Base-by-base conservation (phyloP, 2,329 filamentous ascomycete genomes). In the Tricladium varicosporioides region DNA sequence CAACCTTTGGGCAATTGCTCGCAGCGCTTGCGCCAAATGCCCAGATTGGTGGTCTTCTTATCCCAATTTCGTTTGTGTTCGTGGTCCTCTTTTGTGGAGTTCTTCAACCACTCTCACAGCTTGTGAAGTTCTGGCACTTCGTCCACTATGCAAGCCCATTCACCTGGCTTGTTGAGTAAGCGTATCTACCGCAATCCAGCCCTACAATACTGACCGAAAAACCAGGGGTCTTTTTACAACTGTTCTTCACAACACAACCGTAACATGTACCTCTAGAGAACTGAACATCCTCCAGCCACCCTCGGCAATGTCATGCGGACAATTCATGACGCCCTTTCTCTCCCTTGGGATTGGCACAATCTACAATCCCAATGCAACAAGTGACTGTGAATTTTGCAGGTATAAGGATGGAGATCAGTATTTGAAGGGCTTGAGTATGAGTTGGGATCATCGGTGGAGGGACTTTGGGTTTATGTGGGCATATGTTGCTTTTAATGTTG, bases 91-190 rank as follows among this genome's bases (percentile, higher is more conserved):
- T 91, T 79, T 88, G 84, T 66, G 78, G 87, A 78, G 86, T 92
- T 51, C 65, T 76, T 3, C 1, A 71, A 72, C 1, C 74, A 72
- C 0, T 75, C 1, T 73, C 75, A 4, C 70, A 73, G 1, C 79
- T 92, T 31, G 88, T 88, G 0, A 75, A 82, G 2, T 91, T 92
- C 78, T 92, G 88, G 87, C 84, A 87, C 64, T 91, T 89, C 76
- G 89, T 91, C 85, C 92, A 92, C 73, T 83, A 87, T 48, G 75
- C 91, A 51, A 90, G 85, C 1, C 90, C 91, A 0, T 88, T 95
- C 62, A 91, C 88, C 0, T 95, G 94, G 69, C 74, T 92, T 18
- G 82, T 92, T 19, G 81, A 81, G 36, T 40, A 40, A 13, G 36
- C 33, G 15, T 36, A 27, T 13, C 22, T 22, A 16, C 33, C 15